A percentile compares a stretch with the other conserved stretches of the same genome.
Evolutionary conservation across 805 yeast species (phyloP).

Genomic region (Schizosaccharomyces lindneri): DNA sequence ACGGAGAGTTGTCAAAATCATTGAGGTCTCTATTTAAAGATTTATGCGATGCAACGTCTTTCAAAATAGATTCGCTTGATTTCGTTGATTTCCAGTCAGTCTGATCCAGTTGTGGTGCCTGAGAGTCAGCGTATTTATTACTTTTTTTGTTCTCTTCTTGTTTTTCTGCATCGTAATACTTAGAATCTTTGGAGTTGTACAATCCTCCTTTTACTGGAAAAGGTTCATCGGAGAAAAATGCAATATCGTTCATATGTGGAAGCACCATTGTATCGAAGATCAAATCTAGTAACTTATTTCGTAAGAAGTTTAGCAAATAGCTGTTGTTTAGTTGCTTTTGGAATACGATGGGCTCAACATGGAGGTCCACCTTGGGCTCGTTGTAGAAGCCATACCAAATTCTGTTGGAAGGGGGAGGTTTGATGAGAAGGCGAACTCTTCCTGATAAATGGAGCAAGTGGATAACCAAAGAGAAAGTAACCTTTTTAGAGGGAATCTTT

Average conservation of each 20-base stretch:
- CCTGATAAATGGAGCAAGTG: conserved; percentile 35
- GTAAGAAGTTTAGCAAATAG: background rate
- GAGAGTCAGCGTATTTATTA: background rate
- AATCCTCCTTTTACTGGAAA: background rate
- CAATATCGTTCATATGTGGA: background rate
- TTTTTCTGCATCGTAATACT: background rate
- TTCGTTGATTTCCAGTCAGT: too few species aligned
- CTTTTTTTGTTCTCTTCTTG: background rate
- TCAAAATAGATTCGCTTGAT: too few species aligned
- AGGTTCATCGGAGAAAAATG: background rate
- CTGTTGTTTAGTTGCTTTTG: background rate
- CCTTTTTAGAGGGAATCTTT: background rate
- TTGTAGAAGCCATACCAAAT: conserved; percentile 72
- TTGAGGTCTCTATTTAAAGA: too few species aligned
- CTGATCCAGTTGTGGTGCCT: too few species aligned
- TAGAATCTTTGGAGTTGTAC: background rate
- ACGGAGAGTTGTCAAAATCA: too few species aligned
- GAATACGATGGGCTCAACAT: conserved; percentile 6
- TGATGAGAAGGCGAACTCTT: conserved; percentile 38
- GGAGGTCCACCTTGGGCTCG: conserved; percentile 52
- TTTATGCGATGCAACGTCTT: too few species aligned
- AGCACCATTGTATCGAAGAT: background rate
- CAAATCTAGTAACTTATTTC: background rate
- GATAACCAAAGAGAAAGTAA: background rate
- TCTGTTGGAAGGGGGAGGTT: conserved; percentile 78